Percentiles rank a stretch among this genome's conserved stretches.
Evolutionary conservation across 2,329 filamentous ascomycete species (phyloP).

Genomic region (Penicillium occitanis): DNA sequence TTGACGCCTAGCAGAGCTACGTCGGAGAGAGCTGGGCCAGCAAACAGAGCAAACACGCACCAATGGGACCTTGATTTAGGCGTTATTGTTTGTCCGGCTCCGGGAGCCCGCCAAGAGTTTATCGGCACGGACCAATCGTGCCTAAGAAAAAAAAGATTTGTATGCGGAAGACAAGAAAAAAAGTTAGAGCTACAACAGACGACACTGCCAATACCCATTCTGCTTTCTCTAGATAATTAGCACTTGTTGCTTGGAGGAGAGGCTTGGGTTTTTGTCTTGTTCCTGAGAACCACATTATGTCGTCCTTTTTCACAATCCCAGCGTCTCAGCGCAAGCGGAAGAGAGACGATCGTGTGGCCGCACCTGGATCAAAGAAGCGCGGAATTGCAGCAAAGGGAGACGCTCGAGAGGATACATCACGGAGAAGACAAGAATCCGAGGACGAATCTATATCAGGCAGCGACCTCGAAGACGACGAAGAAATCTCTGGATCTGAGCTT

Average conservation of each 20-base stretch:
- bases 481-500: constrained; percentile 50
- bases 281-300: constrained; percentile 58
- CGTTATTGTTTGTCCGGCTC: constrained; percentile 23
- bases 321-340: constrained; percentile 90
- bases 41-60: constrained; percentile 29
- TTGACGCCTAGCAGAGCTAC: constrained; percentile 37
- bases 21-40: constrained; percentile 29
- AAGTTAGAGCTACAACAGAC: constrained; percentile 5
- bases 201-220: neutral
- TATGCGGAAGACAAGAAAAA: constrained; percentile 16
- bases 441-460: constrained; percentile 87
- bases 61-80: constrained; percentile 31
- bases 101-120: constrained; percentile 23
- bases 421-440: constrained; percentile 50
- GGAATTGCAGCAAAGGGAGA: constrained; percentile 39
- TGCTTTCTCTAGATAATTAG: neutral
- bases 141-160: constrained; percentile 13
- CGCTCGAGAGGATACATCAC: constrained; percentile 37
- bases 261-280: neutral
- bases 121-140: constrained; percentile 30
- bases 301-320: constrained; percentile 91
- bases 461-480: constrained; percentile 63
- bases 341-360: constrained; percentile 54
- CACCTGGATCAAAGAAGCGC: constrained; percentile 48
- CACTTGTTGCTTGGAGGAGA: neutral